A percentile compares a stretch with the other conserved stretches of the same genome.
These are phyloP conservation scores for Arabidopsis arenosa DNA, from an alignment of 345 rosid species.

Conservation along the genomic window DNA sequence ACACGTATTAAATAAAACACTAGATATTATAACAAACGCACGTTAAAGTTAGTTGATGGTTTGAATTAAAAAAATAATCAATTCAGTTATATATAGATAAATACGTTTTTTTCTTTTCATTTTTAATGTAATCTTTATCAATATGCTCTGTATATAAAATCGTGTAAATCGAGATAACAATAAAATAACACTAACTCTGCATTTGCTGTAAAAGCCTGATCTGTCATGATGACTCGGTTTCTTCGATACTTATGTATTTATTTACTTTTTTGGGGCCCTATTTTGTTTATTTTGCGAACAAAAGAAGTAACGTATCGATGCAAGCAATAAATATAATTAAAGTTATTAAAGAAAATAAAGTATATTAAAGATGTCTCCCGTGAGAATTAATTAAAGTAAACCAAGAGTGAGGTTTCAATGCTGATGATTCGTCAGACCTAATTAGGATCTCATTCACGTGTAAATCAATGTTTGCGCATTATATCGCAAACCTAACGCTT, in stretches of 20 bases:
- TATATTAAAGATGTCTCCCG: conserved; percentile 31
- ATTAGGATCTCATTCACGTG: conserved; percentile 40
- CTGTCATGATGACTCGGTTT: conserved; percentile 31
- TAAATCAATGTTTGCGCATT: conserved; percentile 26
- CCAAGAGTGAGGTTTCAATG: conserved; percentile 38
- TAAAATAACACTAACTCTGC: neutral
- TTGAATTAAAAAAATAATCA: no score
- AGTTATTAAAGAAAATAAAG: conserved; percentile 31
- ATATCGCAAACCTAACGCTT: conserved; percentile 27
- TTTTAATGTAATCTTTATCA: neutral
- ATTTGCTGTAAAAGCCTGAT: conserved; percentile 26
- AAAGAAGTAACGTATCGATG: conserved; percentile 37
- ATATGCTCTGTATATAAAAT: neutral
- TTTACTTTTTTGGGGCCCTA: conserved; percentile 18
- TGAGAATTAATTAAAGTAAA: conserved; percentile 40
- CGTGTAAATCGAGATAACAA: neutral
- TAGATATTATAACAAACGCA: no score
- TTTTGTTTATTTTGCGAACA: conserved; percentile 28
- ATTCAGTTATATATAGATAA: no score
- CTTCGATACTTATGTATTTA: conserved; percentile 1
- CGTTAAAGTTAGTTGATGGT: no score
- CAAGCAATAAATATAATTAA: conserved; percentile 28
- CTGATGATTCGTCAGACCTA: conserved; percentile 37
- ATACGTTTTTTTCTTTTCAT: neutral
- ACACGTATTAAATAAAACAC: no score